Evolutionary conservation across 1,284 basidiomycete species (phyloP).

Genomic region (Microstroma glucosiphilum): DNA sequence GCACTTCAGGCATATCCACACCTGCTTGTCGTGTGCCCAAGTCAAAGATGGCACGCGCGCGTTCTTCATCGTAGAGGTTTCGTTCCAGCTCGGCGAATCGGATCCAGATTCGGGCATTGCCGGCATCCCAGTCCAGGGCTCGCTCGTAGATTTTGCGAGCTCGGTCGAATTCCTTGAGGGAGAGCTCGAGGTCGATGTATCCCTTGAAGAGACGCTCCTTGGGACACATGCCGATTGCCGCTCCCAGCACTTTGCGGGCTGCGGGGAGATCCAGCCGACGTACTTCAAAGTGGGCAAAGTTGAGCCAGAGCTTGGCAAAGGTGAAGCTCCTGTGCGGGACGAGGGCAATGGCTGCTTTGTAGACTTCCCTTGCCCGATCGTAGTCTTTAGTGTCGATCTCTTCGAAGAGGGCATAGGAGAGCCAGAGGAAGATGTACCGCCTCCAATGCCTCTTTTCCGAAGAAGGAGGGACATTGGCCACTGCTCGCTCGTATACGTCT

Average conservation of each 20-base stretch:
- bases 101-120: slow-evolving; percentile 64
- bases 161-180: slow-evolving; percentile 73
- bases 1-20: slow-evolving; percentile 94
- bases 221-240: slow-evolving; percentile 88
- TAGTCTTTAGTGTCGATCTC: slow-evolving; percentile 91
- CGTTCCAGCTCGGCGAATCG: slow-evolving; percentile 92
- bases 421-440: slow-evolving; percentile 92
- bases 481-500: slow-evolving; percentile 91
- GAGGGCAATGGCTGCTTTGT: slow-evolving; percentile 78
- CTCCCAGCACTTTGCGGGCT: slow-evolving; percentile 83
- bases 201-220: slow-evolving; percentile 62
- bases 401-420: slow-evolving; percentile 94
- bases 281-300: slow-evolving; percentile 84
- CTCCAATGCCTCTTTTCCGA: slow-evolving; percentile 72
- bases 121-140: slow-evolving; percentile 58
- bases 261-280: slow-evolving; percentile 73
- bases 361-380: slow-evolving; percentile 77
- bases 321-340: slow-evolving; percentile 95
- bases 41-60: slow-evolving; percentile 91
- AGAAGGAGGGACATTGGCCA: slow-evolving; percentile 83
- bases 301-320: slow-evolving; percentile 74
- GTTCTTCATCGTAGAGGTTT: slow-evolving; percentile 80
- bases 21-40: slow-evolving; percentile 80
- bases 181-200: slow-evolving; percentile 46
- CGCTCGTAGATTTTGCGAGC: slow-evolving; percentile 89